Evolutionary conservation across 1,284 basidiomycete species (phyloP), one percentile per base, ranked within the genome.

Genomic region (Rhodotorula sp.): DNA sequence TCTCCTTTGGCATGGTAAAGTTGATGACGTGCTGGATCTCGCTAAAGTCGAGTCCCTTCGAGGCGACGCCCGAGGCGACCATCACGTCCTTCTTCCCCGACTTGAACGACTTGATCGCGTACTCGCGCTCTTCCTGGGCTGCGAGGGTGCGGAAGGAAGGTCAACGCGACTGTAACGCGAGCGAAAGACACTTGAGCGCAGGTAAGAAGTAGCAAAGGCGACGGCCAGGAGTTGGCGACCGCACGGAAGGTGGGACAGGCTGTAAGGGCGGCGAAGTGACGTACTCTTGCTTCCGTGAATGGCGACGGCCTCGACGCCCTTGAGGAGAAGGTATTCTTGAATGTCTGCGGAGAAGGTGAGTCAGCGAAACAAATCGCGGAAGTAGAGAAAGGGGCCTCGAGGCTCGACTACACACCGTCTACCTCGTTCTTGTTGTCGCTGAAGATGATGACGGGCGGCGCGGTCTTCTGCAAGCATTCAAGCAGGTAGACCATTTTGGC

Each of bases 401-500:
- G 24, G 54, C 8, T 22, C 11, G 28, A 4, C 16, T 7, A 74
- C 84, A 75, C 73, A 92, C 92, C 93, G 79, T 99, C 96, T 28
- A 99, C 96, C 79, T 99, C 96, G 78, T 98, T 98, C 84, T 99
- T 99, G 83, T 96, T 98, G 80, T 99, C 95, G 75, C 91, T 94
- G 80, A 99, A 99, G 65, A 99, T 87, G 80, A 99, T 97, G 64
- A 96, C 94, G 0, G 96, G 96, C 18, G 96, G 96, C 1, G 96
- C 89, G 2, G 96, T 99, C 83, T 99, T 99, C 79, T 99, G 96
- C 69, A 99, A 81, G 80, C 94, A 96, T 80, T 99, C 96, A 56
- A 99, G 84, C 22, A 99, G 85, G 79, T 98, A 98, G 0, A 98
- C 93, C 95, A 99, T 98, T 82, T 99, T 99, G 0, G 95, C 94